These are phyloP conservation scores for Peronospora belbahrii DNA, from an alignment of 352 stramenopile genomes.

Conservation along the genomic window DNA sequence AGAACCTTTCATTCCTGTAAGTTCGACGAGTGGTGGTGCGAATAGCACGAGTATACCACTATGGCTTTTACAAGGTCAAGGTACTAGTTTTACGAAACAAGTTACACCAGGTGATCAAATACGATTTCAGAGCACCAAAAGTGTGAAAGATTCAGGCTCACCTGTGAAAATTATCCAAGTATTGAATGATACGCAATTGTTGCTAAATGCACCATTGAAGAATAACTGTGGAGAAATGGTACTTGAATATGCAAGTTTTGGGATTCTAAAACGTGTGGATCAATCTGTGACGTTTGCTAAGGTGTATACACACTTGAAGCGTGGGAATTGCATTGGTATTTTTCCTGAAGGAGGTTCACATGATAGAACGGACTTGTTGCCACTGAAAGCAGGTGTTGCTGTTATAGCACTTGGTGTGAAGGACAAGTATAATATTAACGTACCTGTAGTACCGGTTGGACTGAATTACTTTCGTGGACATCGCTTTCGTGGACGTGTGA, in stretches of 20 bases:
- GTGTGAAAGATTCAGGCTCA: slow-evolving; percentile 70
- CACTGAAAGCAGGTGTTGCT: slow-evolving; percentile 96
- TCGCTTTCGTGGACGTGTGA: slow-evolving; percentile 92
- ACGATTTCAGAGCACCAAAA: slow-evolving; percentile 64
- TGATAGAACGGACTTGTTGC: slow-evolving; percentile 94
- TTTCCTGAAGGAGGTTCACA: slow-evolving; percentile 98
- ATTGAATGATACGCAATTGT: slow-evolving; percentile 78
- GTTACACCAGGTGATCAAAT: slow-evolving; percentile 75
- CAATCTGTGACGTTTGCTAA: slow-evolving; percentile 89
- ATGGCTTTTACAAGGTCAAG: slow-evolving; percentile 52
- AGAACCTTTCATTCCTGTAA: slow-evolving; percentile 21
- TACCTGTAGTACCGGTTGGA: slow-evolving; percentile 94
- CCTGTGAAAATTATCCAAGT: slow-evolving; percentile 82
- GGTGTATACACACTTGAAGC: slow-evolving; percentile 87
- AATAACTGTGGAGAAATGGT: slow-evolving; percentile 32
- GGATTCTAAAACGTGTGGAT: slow-evolving; percentile 89
- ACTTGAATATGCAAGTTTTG: slow-evolving; percentile 49
- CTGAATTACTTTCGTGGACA: slow-evolving; percentile 98
- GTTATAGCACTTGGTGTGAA: slow-evolving; percentile 96
- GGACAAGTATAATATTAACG: slow-evolving; percentile 94
- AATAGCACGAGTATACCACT: slow-evolving; percentile 13
- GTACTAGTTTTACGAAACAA: slow-evolving; percentile 67
- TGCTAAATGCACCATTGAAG: slow-evolving; percentile 45
- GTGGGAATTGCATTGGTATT: slow-evolving; percentile 91
- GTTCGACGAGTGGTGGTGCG: slow-evolving; percentile 19